phyloP scores from a whole-genome alignment of 2,329 filamentous ascomycete species.

The Lizonia empirigonia region DNA sequence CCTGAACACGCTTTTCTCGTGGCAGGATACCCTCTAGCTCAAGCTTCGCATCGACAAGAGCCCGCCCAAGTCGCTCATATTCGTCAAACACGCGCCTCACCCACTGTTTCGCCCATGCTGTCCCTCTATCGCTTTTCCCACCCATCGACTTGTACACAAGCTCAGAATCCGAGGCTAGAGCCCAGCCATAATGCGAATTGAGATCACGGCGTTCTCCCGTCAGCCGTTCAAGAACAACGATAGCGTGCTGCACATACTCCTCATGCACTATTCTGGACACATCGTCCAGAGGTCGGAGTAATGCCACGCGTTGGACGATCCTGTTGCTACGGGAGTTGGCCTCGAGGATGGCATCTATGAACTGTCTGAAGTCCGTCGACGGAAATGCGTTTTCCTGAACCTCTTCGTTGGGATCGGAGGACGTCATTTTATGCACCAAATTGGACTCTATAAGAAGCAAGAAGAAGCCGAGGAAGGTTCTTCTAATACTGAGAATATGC shows the following conservation, averaged over 20 bases:
- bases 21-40: background rate
- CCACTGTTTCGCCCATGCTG: slow-evolving; percentile 1
- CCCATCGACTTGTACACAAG: slow-evolving; percentile 4
- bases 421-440: background rate
- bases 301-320: background rate
- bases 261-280: background rate
- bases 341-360: slow-evolving; percentile 1
- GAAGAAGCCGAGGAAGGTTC: background rate
- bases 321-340: background rate
- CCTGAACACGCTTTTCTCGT: background rate
- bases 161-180: background rate
- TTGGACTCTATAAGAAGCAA: background rate
- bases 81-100: background rate
- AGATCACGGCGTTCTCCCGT: background rate
- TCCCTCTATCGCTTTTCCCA: background rate
- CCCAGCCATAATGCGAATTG: slow-evolving; percentile 8
- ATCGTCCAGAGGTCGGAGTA: no score
- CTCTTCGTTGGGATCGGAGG: background rate
- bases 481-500: no score
- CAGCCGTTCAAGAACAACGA: background rate
- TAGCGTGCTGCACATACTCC: background rate
- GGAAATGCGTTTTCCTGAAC: background rate
- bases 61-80: background rate
- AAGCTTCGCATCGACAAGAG: background rate
- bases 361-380: background rate